Percentiles rank a stretch among this genome's conserved stretches.
Evolutionary conservation across 345 rosid species (phyloP).

Genomic region (Heritiera fomes): DNA sequence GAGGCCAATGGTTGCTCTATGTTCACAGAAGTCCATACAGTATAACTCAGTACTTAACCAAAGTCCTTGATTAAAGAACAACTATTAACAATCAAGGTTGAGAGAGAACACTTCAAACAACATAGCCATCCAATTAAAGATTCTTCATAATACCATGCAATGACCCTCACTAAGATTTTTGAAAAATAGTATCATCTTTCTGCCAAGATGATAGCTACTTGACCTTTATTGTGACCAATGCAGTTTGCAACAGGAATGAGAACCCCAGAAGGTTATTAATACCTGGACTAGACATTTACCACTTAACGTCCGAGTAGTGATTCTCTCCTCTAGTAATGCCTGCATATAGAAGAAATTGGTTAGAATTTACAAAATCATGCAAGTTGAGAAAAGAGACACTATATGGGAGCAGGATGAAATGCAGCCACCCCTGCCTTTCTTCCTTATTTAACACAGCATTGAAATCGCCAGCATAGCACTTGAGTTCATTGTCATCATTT

Average conservation of each 20-base stretch:
- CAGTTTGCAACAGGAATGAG: neutral
- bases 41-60: neutral
- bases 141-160: neutral
- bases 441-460: too few relatives aligned
- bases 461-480: too few relatives aligned
- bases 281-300: constrained; percentile 72
- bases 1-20: neutral
- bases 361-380: neutral
- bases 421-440: too few relatives aligned
- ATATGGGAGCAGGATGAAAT: neutral
- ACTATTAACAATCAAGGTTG: neutral
- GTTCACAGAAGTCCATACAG: neutral
- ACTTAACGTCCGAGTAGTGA: constrained; percentile 57
- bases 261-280: constrained; percentile 3
- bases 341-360: constrained; percentile 29
- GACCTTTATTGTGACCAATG: neutral
- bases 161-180: neutral
- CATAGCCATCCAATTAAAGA: neutral
- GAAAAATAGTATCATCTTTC: neutral
- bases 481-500: too few relatives aligned
- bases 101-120: neutral
- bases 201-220: neutral
- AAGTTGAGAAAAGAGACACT: constrained; percentile 6
- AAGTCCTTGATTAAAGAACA: neutral
- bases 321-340: constrained; percentile 97